A percentile compares a stretch with the other conserved stretches of the same genome.
Evolutionary conservation across 805 yeast species (phyloP).

Genomic region (Jamesozyma gamospora): DNA sequence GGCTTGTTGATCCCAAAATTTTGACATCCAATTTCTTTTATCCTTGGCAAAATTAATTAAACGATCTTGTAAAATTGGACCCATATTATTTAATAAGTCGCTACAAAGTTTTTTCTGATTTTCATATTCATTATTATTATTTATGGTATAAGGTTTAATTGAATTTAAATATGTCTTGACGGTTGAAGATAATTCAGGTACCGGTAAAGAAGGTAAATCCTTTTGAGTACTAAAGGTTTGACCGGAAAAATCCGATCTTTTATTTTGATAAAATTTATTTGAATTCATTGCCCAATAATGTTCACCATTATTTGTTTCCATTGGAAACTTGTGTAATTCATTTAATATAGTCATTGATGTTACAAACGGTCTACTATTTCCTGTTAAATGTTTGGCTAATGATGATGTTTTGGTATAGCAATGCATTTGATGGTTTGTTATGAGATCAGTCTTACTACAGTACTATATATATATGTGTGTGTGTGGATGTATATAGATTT

Average conservation of each 20-base stretch:
- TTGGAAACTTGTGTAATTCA: constrained; percentile 6
- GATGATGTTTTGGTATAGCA: too few relatives aligned
- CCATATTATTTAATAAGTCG: constrained; percentile 60
- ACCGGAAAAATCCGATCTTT: constrained; percentile 38
- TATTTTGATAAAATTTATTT: constrained; percentile 15
- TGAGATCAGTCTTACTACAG: too few relatives aligned
- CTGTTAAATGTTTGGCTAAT: too few relatives aligned
- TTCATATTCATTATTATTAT: constrained; percentile 41
- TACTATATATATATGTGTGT: too few relatives aligned
- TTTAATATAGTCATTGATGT: neutral
- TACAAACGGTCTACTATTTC: neutral
- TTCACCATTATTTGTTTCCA: constrained; percentile 23
- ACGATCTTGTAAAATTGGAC: constrained; percentile 59
- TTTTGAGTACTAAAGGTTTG: constrained; percentile 63
- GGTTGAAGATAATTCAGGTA: constrained; percentile 70
- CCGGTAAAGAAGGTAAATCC: constrained; percentile 74
- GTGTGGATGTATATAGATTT: too few relatives aligned
- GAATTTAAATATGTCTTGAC: constrained; percentile 59
- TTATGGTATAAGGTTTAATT: constrained; percentile 54
- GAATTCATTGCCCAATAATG: constrained; percentile 17
- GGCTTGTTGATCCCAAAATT: constrained; percentile 91
- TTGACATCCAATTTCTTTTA: constrained; percentile 78
- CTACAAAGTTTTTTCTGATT: constrained; percentile 45
- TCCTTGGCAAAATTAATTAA: constrained; percentile 45
- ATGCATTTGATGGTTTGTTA: too few relatives aligned